Percentiles rank a stretch among this genome's conserved stretches.
These are phyloP conservation scores for Amniculicola lignicola DNA, from an alignment of 495 filamentous ascomycete species.

Conservation along the genomic window DNA sequence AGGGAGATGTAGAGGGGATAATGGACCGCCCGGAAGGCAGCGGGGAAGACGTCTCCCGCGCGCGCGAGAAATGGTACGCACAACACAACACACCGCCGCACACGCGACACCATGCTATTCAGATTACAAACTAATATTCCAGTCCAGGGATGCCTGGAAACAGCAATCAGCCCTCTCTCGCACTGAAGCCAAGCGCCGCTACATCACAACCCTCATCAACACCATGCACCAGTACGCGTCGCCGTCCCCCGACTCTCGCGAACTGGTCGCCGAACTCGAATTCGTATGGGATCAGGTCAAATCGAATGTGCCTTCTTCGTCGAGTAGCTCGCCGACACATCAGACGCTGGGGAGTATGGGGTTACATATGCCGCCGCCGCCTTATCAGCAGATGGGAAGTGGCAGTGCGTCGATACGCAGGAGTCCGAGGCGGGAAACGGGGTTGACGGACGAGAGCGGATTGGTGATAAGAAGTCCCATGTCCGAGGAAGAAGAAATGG, in stretches of 20 bases:
- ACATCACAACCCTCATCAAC: conserved; percentile 88
- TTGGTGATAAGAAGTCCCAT: conserved; percentile 74
- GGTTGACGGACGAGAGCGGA: conserved; percentile 30
- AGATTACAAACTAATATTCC: too few species aligned
- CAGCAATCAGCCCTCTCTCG: conserved; percentile 71
- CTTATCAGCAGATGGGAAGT: conserved; percentile 15
- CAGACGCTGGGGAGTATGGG: conserved; percentile 33
- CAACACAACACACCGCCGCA: too few species aligned
- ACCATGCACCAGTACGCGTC: conserved; percentile 94
- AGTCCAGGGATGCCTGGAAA: conserved; percentile 88
- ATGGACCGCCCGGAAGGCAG: conserved; percentile 74
- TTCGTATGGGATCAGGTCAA: conserved; percentile 99
- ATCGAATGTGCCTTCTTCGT: conserved; percentile 66
- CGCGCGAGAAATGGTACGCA: conserved; percentile 62
- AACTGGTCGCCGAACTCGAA: conserved; percentile 89
- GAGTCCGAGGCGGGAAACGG: background rate
- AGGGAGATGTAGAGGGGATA: conserved; percentile 89
- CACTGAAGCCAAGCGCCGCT: conserved; percentile 91
- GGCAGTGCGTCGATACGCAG: background rate
- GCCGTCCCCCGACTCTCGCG: conserved; percentile 76
- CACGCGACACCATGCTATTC: conserved; percentile 20
- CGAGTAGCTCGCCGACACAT: conserved; percentile 48
- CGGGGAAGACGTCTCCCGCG: conserved; percentile 51
- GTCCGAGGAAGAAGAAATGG: conserved; percentile 72
- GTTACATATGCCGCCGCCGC: conserved; percentile 24